These are phyloP conservation scores for Tricholoma flavovirens DNA, from an alignment of 768 basidiomycete genomes.

Conservation along the genomic window DNA sequence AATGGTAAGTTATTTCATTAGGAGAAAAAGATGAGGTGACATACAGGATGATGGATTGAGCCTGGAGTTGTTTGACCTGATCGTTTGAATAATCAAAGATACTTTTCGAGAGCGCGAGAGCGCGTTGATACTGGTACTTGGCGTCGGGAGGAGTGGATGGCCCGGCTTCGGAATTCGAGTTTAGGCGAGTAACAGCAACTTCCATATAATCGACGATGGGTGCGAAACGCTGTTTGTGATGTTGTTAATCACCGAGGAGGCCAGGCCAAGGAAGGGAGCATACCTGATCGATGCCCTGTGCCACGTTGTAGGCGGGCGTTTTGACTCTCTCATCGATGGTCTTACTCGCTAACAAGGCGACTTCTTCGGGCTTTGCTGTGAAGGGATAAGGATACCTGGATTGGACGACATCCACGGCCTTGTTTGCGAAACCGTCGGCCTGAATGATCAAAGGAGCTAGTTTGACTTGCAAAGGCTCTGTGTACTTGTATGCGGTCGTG, in stretches of 20 bases:
- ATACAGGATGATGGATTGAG: constrained; percentile 60
- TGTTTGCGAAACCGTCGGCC: constrained; percentile 66
- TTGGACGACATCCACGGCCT: constrained; percentile 69
- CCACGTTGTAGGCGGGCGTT: constrained; percentile 56
- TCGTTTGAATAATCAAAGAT: constrained; percentile 62
- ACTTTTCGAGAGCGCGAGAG: constrained; percentile 55
- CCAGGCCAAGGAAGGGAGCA: constrained; percentile 15
- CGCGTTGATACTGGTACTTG: constrained; percentile 78
- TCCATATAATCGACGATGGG: constrained; percentile 73
- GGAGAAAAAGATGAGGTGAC: constrained; percentile 18
- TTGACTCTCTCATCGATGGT: constrained; percentile 62
- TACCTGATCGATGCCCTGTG: constrained; percentile 70
- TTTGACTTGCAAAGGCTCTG: constrained; percentile 59
- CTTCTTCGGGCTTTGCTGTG: constrained; percentile 66
- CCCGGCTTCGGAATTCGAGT: constrained; percentile 39
- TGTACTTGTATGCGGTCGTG: constrained; percentile 50
- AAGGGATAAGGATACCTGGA: constrained; percentile 73
- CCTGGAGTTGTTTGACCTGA: constrained; percentile 64
- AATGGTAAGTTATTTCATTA: background rate
- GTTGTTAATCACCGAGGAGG: constrained; percentile 8
- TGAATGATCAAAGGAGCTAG: constrained; percentile 61
- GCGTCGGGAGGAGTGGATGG: constrained; percentile 42
- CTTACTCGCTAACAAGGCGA: constrained; percentile 55
- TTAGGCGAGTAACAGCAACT: constrained; percentile 43
- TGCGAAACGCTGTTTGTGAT: constrained; percentile 49